Evolutionary conservation across 352 stramenopile species (phyloP).

Genomic region (Globisporangium rhizosaccharum): DNA sequence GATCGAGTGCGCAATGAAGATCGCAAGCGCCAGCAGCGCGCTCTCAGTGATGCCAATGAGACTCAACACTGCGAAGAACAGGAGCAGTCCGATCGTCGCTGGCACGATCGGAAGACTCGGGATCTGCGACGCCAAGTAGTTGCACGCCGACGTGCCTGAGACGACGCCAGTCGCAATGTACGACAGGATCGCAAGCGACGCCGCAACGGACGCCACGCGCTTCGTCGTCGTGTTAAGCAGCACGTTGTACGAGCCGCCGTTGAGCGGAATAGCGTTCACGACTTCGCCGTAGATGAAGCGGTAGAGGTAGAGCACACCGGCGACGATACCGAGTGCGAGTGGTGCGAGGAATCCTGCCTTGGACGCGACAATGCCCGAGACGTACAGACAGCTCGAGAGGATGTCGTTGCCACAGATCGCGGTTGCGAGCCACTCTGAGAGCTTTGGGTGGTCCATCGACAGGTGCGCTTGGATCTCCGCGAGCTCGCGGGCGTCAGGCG

Average conservation of each 20-base stretch:
- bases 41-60: constrained; percentile 92
- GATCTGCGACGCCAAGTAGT: constrained; percentile 81
- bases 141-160: constrained; percentile 82
- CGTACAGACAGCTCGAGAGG: constrained; percentile 91
- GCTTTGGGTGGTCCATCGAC: constrained; percentile 72
- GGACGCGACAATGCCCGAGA: constrained; percentile 77
- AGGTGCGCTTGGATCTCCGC: constrained; percentile 71
- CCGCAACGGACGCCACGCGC: constrained; percentile 89
- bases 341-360: constrained; percentile 90
- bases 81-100: constrained; percentile 78
- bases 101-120: constrained; percentile 72
- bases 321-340: constrained; percentile 87
- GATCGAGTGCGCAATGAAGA: constrained; percentile 88
- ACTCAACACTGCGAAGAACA: constrained; percentile 90
- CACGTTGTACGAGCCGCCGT: constrained; percentile 95
- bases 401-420: constrained; percentile 96
- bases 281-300: constrained; percentile 95
- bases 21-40: constrained; percentile 85
- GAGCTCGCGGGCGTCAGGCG: constrained; percentile 59
- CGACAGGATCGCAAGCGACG: constrained; percentile 92
- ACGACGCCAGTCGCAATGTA: constrained; percentile 95
- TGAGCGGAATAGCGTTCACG: constrained; percentile 90
- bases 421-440: constrained; percentile 91
- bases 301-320: constrained; percentile 83
- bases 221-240: constrained; percentile 95